Base-by-base conservation (phyloP, 345 rosid species). In the Eucalyptus curtisii region DNA sequence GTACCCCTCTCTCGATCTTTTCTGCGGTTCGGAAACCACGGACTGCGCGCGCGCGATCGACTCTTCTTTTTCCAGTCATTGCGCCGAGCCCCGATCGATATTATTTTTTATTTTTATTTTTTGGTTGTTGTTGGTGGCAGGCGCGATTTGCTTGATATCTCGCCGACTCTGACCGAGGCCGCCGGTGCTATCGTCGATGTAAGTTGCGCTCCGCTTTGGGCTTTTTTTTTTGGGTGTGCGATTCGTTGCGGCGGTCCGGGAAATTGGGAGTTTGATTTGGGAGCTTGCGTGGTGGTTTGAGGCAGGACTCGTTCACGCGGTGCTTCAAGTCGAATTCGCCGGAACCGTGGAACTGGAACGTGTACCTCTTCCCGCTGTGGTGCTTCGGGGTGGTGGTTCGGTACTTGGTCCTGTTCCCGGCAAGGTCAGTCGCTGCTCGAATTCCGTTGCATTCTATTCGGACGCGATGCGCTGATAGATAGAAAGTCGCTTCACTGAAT, bases 141-240 rank as follows among this genome's bases (percentile, higher is more conserved):
- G 93, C 94, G 95, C 88, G 99, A 98, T 93, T 91, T 98, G 94
- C 95, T 98, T n/a, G 99, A 98, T 50, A 93, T 97, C 82, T 95
- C 99, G 13, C 99, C 98, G 1, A 93, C 97, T 27, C 95, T 98
- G 30, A 95, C 99, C 25, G 99, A 98, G 93, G 99, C 99, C 91
- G 99, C 97, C 86, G 99, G 99, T 86, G 99, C 99, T 88, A 98
- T 97, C 90, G 93, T 97, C 87, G 99, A 98, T 94, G 99, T 96
- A 89, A 92, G 95, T 85, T 47, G 82, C 27, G 47, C 82, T 76
- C 24, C 82, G 27, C 82, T 37, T 76, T 3, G 17, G 61, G 30
- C 61, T 50, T 17, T 50, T 24, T 52, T 55, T 48, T 48, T 11
- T 47, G 10, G 5, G 82, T 76, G 14, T 20, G 25, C 12, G 82